A percentile compares a stretch with the other conserved stretches of the same genome.
Conservation (phyloP, 2,329 filamentous ascomycete genomes). For the Purpureocillium lavendulum region DNA sequence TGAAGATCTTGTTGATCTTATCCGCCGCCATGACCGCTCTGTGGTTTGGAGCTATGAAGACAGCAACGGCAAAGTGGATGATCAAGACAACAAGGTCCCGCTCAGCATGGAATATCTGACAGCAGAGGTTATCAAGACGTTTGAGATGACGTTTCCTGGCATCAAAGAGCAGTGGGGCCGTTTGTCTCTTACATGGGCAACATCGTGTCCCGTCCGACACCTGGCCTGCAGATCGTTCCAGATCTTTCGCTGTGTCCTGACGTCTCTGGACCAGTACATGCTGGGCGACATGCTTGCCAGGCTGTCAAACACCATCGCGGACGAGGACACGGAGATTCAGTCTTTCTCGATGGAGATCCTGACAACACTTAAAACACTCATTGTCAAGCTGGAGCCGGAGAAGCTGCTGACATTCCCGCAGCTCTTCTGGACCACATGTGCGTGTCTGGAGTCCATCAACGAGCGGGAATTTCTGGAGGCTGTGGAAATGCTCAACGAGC, state of each 20-base stretch:
- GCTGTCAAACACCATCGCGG: constrained; percentile 92
- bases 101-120: constrained; percentile 81
- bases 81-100: constrained; percentile 72
- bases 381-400: constrained; percentile 70
- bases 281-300: constrained; percentile 93
- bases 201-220: constrained; percentile 90
- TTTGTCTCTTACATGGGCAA: constrained; percentile 88
- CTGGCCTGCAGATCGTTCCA: constrained; percentile 96
- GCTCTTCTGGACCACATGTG: constrained; percentile 95
- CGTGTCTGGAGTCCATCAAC: constrained; percentile 93
- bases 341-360: constrained; percentile 97
- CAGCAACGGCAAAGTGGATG: constrained; percentile 69
- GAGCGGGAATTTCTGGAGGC: constrained; percentile 91
- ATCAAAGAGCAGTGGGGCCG: constrained; percentile 90
- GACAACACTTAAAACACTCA: constrained; percentile 86
- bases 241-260: constrained; percentile 89
- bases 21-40: constrained; percentile 73
- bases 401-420: constrained; percentile 87
- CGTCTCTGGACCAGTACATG: constrained; percentile 86
- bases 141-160: constrained; percentile 73
- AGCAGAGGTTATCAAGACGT: constrained; percentile 73
- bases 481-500: constrained; percentile 81
- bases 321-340: constrained; percentile 88
- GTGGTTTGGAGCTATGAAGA: constrained; percentile 96
- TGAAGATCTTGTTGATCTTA: constrained; percentile 79